Evolutionary conservation across 202 grass and related monocot species (phyloP).

Genomic region (Miscanthus sacchariflorus): DNA sequence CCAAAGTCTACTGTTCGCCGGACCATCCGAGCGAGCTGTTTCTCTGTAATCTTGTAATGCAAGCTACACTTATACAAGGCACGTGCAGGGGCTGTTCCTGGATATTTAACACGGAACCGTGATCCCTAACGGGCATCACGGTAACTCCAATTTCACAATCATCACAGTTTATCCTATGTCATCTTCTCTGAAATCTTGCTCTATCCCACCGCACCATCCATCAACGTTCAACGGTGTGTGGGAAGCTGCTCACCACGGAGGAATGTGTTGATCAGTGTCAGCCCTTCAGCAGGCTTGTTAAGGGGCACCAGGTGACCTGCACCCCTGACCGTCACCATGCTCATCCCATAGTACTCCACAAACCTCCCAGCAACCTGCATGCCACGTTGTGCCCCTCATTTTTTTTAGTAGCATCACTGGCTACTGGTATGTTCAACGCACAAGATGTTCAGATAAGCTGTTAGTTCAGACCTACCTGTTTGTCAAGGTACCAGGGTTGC

Average conservation of each 20-base stretch:
- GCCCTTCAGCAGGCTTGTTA: constrained; percentile 76
- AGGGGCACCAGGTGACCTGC: constrained; percentile 88
- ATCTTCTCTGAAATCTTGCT: neutral
- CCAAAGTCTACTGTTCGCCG: too few relatives aligned
- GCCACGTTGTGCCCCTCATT: neutral
- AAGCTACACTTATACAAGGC: too few relatives aligned
- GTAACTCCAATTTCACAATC: neutral
- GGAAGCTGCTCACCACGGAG: constrained; percentile 59
- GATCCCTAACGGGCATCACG: too few relatives aligned
- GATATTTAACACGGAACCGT: too few relatives aligned
- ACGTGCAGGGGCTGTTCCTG: too few relatives aligned
- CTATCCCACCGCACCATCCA: neutral
- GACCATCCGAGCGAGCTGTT: too few relatives aligned
- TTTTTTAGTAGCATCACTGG: constrained; percentile 8
- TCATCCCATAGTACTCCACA: constrained; percentile 77
- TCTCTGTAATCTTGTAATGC: too few relatives aligned
- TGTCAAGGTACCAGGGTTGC: constrained; percentile 77
- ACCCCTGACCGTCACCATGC: constrained; percentile 79
- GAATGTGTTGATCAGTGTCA: constrained; percentile 68
- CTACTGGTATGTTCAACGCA: neutral
- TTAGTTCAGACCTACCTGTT: constrained; percentile 72
- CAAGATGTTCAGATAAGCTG: constrained; percentile 18
- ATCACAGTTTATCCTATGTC: neutral
- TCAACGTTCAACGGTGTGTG: constrained; percentile 36
- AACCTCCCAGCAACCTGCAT: constrained; percentile 83